Base-by-base conservation (phyloP, 306 rosid species). In the Cucumis hystrix region DNA sequence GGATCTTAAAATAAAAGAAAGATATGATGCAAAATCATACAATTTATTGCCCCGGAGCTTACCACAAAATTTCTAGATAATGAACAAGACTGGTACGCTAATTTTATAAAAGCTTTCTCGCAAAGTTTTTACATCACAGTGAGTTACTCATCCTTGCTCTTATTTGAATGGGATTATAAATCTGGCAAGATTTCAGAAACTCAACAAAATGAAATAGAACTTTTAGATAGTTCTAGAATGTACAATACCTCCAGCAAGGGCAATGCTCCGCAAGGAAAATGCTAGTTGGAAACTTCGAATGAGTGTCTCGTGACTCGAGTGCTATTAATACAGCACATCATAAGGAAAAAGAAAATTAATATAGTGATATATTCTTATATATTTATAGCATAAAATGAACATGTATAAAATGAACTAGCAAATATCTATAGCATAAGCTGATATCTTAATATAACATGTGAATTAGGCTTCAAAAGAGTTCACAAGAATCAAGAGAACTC, bases 271-370 rank as follows among this genome's bases (percentile, higher is more conserved):
- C 86, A 93, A 78, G 43, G 98, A 91, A 86, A 93, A 89, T 65
- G 95, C 90, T 49, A 93, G 87, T 83, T 91, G 98, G 79, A 89
- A 91, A 89, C 93, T 89, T 80, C 83, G 89, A 86, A 87, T 80
- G 49, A 89, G 85, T 47, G 88, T 77, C 84, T 91, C 90, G 55
- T 85, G 80, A 66, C 83, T 85, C 75, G 90, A 89, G 86, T 87
- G 87, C 96, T 93, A 60, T 49, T 73, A 45, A 30, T 45, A 74
- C 25, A 59, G 40, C 30, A 60, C 16, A 58, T 47, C 13, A 21
- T 23, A 74, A 39, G 16, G 59, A 72, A 16, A 16, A 52, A 52
- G 45, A 41, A 52, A 28, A 28, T 30, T 10, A 28, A 52, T 49
- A 51, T 18, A 11, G 12, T 2, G 10, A 37, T 72, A 49, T 17